Conservation (phyloP, 768 basidiomycete species). For the Infundibulicybe gibba region DNA sequence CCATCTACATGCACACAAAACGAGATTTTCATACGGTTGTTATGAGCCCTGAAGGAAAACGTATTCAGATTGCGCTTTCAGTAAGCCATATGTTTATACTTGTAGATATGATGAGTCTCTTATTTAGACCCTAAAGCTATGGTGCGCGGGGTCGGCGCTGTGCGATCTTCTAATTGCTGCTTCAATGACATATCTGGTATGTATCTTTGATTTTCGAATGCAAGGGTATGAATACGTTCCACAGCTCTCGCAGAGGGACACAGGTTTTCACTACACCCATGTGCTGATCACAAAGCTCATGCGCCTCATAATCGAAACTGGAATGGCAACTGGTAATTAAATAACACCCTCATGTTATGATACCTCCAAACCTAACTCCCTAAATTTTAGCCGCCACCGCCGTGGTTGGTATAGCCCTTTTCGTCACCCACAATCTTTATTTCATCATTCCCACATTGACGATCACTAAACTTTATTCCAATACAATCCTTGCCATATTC, state of each 20-base stretch:
- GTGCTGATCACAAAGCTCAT: slow-evolving; percentile 22
- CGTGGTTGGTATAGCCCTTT: slow-evolving; percentile 21
- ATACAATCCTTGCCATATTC: slow-evolving; percentile 27
- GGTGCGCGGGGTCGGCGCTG: too few species aligned
- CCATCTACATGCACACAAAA: too few species aligned
- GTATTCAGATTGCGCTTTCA: too few species aligned
- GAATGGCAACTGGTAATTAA: slow-evolving; percentile 22
- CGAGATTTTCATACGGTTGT: too few species aligned
- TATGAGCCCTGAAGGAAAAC: too few species aligned
- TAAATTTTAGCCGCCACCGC: slow-evolving; percentile 22
- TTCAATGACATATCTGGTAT: neutral
- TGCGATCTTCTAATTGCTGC: too few species aligned
- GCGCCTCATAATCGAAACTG: slow-evolving; percentile 32
- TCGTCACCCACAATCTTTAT: slow-evolving; percentile 21
- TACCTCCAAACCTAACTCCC: neutral
- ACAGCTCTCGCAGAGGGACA: slow-evolving; percentile 13
- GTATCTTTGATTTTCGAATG: neutral
- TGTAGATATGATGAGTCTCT: too few species aligned
- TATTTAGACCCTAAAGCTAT: too few species aligned
- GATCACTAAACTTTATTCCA: slow-evolving; percentile 30
- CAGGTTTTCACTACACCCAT: slow-evolving; percentile 18
- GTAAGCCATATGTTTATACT: too few species aligned
- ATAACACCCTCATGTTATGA: too few species aligned
- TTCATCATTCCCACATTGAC: slow-evolving; percentile 28
- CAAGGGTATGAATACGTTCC: neutral